Evolutionary conservation across 768 basidiomycete genomes (phyloP).

Genomic region (Postia placenta): DNA sequence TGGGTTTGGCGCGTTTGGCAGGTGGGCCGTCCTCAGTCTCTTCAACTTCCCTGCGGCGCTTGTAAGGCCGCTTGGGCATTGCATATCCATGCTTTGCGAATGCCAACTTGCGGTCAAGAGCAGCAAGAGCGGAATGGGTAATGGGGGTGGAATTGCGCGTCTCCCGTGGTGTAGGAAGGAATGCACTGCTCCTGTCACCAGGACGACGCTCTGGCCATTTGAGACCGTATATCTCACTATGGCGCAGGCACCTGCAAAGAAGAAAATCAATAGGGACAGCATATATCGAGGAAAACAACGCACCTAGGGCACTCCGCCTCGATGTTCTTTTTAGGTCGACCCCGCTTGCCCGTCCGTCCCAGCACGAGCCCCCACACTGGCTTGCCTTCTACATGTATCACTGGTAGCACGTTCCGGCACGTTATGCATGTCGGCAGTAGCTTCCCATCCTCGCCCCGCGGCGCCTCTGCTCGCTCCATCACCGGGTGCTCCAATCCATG

Average conservation of each 20-base stretch:
- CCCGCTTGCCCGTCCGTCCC: conserved; percentile 49
- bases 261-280: not conserved
- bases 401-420: conserved; percentile 64
- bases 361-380: conserved; percentile 72
- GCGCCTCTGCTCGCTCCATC: conserved; percentile 29
- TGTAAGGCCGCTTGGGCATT: conserved; percentile 7
- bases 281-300: conserved; percentile 20
- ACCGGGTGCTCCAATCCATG: conserved; percentile 5
- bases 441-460: conserved; percentile 58
- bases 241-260: conserved; percentile 62
- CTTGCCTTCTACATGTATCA: conserved; percentile 69
- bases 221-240: conserved; percentile 68
- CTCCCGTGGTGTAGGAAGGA: conserved; percentile 40
- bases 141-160: conserved; percentile 27
- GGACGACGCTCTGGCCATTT: conserved; percentile 65
- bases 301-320: conserved; percentile 75
- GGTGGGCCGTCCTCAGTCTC: conserved; percentile 28
- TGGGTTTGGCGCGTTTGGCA: conserved; percentile 35
- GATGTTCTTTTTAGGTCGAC: conserved; percentile 27
- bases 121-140: conserved; percentile 43
- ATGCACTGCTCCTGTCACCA: conserved; percentile 38
- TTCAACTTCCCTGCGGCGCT: conserved; percentile 13
- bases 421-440: conserved; percentile 66
- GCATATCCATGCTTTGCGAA: conserved; percentile 27
- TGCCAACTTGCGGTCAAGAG: conserved; percentile 51